These are phyloP conservation scores for Phylloporus sp. DNA, from an alignment of 768 basidiomycete species.

Conservation along the genomic window DNA sequence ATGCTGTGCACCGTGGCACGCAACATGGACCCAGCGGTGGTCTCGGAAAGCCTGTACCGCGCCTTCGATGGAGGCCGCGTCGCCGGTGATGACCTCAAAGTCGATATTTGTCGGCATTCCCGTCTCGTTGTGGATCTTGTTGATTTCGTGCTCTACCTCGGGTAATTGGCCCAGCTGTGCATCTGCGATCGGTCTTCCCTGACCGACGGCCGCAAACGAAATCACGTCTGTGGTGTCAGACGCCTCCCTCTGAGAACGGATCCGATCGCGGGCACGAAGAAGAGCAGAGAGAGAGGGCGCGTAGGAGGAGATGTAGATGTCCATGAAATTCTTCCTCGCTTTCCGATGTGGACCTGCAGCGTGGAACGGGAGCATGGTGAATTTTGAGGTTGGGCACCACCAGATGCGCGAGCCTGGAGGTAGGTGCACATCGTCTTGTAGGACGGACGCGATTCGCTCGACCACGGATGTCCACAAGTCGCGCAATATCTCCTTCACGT, in stretches of 20 bases:
- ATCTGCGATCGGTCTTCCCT: neutral
- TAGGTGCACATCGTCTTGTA: no score
- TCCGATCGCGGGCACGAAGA: neutral
- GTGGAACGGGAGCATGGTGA: no score
- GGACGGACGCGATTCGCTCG: no score
- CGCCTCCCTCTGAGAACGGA: neutral
- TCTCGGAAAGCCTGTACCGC: neutral
- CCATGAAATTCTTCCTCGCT: neutral
- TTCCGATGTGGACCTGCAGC: neutral
- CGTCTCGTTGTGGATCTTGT: neutral
- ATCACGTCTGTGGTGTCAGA: neutral
- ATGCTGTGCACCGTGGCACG: neutral
- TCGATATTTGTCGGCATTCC: neutral
- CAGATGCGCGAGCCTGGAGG: no score
- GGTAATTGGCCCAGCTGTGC: neutral
- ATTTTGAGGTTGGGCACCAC: no score
- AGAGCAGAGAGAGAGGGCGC: neutral
- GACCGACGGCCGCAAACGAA: neutral
- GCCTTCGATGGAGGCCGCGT: neutral
- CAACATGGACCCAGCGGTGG: neutral
- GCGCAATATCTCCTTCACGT: no score
- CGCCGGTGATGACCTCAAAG: neutral
- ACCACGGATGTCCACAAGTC: no score
- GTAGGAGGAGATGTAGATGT: neutral
- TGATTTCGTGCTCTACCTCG: neutral